phyloP scores from a whole-genome alignment of 2,329 filamentous ascomycete genomes.

The Fusarium nygamai region DNA sequence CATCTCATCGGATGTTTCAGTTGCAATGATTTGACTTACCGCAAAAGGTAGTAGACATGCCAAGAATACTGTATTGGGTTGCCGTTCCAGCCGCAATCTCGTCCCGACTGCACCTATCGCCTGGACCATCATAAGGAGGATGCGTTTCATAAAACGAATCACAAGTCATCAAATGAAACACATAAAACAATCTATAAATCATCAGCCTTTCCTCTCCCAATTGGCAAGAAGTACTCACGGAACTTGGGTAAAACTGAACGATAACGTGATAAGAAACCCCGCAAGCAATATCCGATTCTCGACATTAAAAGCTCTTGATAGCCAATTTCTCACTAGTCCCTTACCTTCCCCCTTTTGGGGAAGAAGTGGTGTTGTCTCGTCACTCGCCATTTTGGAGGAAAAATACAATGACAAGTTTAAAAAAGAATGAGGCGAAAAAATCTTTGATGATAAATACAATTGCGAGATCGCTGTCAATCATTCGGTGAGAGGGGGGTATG shows the following conservation, averaged over 20 bases:
- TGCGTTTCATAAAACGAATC: slow-evolving; percentile 73
- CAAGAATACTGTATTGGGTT: slow-evolving; percentile 70
- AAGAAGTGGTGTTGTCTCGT: slow-evolving; percentile 40
- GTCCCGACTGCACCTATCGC: slow-evolving; percentile 67
- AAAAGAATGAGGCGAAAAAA: slow-evolving; percentile 13
- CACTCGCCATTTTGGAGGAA: slow-evolving; percentile 29
- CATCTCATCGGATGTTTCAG: fast-evolving
- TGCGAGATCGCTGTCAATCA: slow-evolving; percentile 11
- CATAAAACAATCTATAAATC: slow-evolving; percentile 61
- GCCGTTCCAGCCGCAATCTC: slow-evolving; percentile 74
- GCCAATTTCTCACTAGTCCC: slow-evolving; percentile 16
- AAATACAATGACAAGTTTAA: background rate
- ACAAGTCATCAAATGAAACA: slow-evolving; percentile 78
- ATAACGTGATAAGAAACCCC: slow-evolving; percentile 67
- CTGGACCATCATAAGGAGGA: slow-evolving; percentile 57
- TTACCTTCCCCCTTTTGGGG: slow-evolving; percentile 15
- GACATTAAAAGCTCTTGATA: slow-evolving; percentile 38
- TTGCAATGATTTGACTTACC: slow-evolving; percentile 50
- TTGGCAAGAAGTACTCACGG: slow-evolving; percentile 48
- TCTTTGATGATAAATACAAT: slow-evolving; percentile 25
- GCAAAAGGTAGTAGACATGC: slow-evolving; percentile 74
- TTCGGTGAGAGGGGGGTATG: slow-evolving; percentile 20
- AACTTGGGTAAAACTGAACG: slow-evolving; percentile 61
- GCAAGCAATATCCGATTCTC: slow-evolving; percentile 64
- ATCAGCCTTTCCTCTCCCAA: background rate